Base-by-base conservation (phyloP, 75 land plant species). In the Sequoia sempervirens region DNA sequence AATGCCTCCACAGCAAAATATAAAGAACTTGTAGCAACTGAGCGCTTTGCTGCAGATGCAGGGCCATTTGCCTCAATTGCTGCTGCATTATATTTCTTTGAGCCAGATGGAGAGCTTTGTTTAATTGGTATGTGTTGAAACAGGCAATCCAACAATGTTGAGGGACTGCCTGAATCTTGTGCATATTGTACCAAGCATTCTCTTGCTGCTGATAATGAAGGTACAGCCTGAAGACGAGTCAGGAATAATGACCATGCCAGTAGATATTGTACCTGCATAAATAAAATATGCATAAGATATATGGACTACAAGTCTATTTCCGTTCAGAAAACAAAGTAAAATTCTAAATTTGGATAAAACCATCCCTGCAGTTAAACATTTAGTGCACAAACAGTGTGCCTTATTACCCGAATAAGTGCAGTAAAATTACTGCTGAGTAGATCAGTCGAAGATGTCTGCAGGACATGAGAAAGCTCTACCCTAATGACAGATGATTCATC, bases 221-320 rank as follows among this genome's bases (percentile, higher is more conserved):
- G 84, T 66, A 96, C 86, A 0, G 91, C 87, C n/a, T 85, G 89
- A 58, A 98, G 43, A 84, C 92, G 91, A 61, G 94, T 85, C 54
- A 98, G 83, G 83, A 96, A 87, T 78, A 98, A 82, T 82, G 97
- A 86, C 99, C 99, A 98, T 11, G 93, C 95, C 50, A 98, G 84
- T 52, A 95, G 92, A 56, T 95, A 84, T 79, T 93, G 86, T n/a
- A 95, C 90, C 99, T 98, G 93, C 74, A 73, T 14, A 87, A 37
- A 45, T 70, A 81, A 14, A 61, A 30, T 9, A 70, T 5, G 56
- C 36, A 14, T 81, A 64, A 81, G 26, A 81, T 66, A 81, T 14
- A 81, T 52, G 37, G 72, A 34, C 43, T 8, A 32, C 79, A 34
- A 61, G 5, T 41, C 26, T 52, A 53, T 66, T 28, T 34, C 20